These are phyloP conservation scores for Oryza longistaminata DNA, from an alignment of 176 grass and related monocot species.

Conservation along the genomic window DNA sequence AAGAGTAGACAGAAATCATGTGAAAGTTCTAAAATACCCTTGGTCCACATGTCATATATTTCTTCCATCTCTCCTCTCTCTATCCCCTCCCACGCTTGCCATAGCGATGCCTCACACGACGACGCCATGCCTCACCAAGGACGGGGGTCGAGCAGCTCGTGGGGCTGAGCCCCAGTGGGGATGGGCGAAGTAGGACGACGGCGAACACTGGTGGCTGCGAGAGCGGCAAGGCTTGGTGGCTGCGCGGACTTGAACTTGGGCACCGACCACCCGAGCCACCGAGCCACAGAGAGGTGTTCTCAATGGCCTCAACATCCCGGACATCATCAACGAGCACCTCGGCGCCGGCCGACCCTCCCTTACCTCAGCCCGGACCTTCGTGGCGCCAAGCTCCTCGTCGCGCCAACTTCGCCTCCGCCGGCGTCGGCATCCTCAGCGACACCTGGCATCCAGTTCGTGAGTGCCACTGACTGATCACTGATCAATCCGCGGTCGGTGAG, in stretches of 20 bases:
- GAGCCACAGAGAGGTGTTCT: conserved; percentile 76
- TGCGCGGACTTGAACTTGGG: conserved; percentile 6
- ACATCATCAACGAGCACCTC: conserved; percentile 90
- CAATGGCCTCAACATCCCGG: conserved; percentile 90
- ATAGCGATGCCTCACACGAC: no score
- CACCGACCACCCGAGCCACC: conserved; percentile 75
- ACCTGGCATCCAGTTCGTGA: conserved; percentile 90
- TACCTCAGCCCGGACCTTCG: conserved; percentile 73
- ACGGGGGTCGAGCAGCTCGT: no score
- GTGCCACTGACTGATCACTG: not conserved
- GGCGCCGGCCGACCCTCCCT: conserved; percentile 63
- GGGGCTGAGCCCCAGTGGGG: no score
- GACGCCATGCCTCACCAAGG: no score
- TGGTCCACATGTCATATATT: no score
- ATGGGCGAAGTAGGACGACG: no score
- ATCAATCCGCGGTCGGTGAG: not conserved
- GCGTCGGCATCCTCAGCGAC: conserved; percentile 93
- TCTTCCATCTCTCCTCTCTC: no score
- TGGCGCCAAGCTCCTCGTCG: conserved; percentile 71
- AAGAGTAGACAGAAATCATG: no score
- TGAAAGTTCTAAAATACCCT: no score
- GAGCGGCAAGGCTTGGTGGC: no score
- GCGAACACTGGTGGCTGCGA: no score
- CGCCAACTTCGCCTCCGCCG: conserved; percentile 94
- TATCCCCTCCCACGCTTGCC: no score